phyloP scores from a whole-genome alignment of 768 basidiomycete genomes.

The Pluteus cervinus region DNA sequence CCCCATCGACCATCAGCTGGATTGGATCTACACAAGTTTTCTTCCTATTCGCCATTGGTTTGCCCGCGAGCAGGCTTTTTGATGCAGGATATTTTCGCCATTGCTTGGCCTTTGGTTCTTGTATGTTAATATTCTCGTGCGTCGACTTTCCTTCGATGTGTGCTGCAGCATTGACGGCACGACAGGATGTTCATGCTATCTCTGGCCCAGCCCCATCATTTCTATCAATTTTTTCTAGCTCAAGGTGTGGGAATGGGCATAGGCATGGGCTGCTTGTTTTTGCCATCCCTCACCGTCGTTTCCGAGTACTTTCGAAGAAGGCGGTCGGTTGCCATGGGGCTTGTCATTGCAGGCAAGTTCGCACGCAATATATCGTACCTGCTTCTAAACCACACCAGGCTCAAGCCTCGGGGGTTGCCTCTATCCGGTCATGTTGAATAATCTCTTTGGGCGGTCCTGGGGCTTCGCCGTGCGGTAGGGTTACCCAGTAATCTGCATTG shows the following conservation, averaged over 20 bases:
- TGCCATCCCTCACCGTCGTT: slow-evolving; percentile 38
- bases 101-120: slow-evolving; percentile 28
- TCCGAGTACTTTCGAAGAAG: slow-evolving; percentile 39
- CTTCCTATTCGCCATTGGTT: slow-evolving; percentile 37
- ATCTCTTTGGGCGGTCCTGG: slow-evolving; percentile 27
- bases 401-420: slow-evolving; percentile 44
- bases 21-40: slow-evolving; percentile 48
- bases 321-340: slow-evolving; percentile 49
- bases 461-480: slow-evolving; percentile 32
- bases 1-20: slow-evolving; percentile 40
- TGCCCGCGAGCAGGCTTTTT: slow-evolving; percentile 38
- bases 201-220: slow-evolving; percentile 37
- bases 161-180: background rate
- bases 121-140: slow-evolving; percentile 38
- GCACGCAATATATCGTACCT: background rate
- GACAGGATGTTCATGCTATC: slow-evolving; percentile 45
- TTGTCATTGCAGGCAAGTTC: slow-evolving; percentile 41
- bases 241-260: slow-evolving; percentile 46
- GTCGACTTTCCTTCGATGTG: slow-evolving; percentile 8
- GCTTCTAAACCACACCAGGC: slow-evolving; percentile 18
- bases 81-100: slow-evolving; percentile 47
- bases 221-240: slow-evolving; percentile 43
- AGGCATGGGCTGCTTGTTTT: slow-evolving; percentile 34
- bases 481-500: slow-evolving; percentile 31
- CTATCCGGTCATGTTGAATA: slow-evolving; percentile 48